A percentile compares a stretch with the other conserved stretches of the same genome.
Evolutionary conservation across 148 eudicot species (phyloP).

Genomic region (Camellia granthamiana): DNA sequence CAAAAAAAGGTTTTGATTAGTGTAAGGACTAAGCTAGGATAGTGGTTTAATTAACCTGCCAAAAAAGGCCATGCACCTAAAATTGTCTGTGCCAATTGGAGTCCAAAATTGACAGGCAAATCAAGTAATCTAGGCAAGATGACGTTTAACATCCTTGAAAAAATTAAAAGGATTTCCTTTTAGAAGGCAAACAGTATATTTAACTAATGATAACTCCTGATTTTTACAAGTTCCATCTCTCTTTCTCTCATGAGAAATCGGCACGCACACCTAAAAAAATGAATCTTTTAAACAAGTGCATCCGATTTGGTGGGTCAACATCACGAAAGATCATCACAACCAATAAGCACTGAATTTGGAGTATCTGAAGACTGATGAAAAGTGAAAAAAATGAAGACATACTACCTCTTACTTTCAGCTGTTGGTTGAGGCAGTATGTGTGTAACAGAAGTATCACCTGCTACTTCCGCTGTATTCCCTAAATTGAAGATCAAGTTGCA

Average conservation of each 20-base stretch:
- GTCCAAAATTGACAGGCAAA: neutral
- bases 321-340: too few species aligned
- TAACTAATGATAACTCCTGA: neutral
- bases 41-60: neutral
- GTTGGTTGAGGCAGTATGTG: slow-evolving; percentile 76
- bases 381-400: neutral
- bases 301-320: too few species aligned
- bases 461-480: slow-evolving; percentile 53
- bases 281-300: too few species aligned
- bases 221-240: neutral
- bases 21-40: neutral
- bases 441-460: slow-evolving; percentile 45
- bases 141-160: neutral
- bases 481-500: slow-evolving; percentile 18
- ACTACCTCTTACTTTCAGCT: slow-evolving; percentile 82
- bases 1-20: neutral
- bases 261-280: too few species aligned
- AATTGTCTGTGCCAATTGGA: neutral
- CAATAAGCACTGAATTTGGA: neutral
- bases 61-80: neutral
- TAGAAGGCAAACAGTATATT: neutral
- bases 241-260: too few species aligned
- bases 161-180: neutral
- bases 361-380: neutral
- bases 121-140: neutral